Percentiles rank a stretch among this genome's conserved stretches.
phyloP scores from a whole-genome alignment of 352 stramenopile genomes.

The Globisporangium parvum region DNA sequence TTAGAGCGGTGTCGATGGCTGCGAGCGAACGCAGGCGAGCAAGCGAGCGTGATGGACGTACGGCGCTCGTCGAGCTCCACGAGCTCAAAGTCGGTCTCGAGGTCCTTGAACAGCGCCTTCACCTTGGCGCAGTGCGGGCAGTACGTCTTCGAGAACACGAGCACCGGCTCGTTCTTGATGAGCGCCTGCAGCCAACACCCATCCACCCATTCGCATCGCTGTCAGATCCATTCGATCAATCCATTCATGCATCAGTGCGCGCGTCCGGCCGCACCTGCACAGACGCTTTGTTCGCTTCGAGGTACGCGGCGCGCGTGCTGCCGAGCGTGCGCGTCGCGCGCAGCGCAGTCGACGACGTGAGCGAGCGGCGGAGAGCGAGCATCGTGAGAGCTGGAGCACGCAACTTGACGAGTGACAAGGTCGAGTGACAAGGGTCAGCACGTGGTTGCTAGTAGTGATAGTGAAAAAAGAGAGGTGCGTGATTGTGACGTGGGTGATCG shows the following conservation, averaged over 20 bases:
- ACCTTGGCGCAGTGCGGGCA: constrained; percentile 91
- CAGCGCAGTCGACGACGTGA: constrained; percentile 7
- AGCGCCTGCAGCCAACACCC: constrained; percentile 28
- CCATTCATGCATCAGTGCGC: neutral
- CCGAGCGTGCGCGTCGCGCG: constrained; percentile 9
- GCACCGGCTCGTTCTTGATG: constrained; percentile 55
- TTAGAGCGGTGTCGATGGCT: neutral
- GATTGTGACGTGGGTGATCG: neutral
- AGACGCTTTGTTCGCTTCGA: constrained; percentile 54
- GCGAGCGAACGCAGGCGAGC: neutral
- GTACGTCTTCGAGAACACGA: constrained; percentile 96
- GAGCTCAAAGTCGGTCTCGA: constrained; percentile 53
- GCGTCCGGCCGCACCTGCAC: constrained; percentile 34
- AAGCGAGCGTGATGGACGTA: constrained; percentile 16
- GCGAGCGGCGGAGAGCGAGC: constrained; percentile 6
- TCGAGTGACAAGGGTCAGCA: neutral
- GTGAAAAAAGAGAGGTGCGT: no score
- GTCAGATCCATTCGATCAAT: neutral
- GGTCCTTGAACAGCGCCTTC: constrained; percentile 84
- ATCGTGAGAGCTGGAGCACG: constrained; percentile 1
- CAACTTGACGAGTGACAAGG: constrained; percentile 7
- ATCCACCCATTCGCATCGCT: no score
- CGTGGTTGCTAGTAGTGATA: no score
- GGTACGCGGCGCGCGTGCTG: constrained; percentile 36
- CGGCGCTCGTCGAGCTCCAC: constrained; percentile 65